Percentiles rank a stretch among this genome's conserved stretches.
Conservation (phyloP, 768 basidiomycete species). For the Trametes gibbosa region DNA sequence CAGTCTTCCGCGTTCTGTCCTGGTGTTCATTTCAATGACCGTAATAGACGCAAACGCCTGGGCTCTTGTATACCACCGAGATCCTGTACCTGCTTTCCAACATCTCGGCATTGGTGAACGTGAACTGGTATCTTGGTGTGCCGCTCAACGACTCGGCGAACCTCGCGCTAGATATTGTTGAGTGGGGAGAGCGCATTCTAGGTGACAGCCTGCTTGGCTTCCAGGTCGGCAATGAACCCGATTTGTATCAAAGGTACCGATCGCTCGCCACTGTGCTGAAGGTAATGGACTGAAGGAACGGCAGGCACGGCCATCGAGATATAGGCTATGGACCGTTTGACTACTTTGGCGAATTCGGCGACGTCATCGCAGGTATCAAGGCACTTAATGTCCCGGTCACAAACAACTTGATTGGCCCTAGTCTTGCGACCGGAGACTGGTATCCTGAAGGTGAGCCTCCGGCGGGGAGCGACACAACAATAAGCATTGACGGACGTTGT, state of each 20-base stretch:
- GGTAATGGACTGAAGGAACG: not conserved
- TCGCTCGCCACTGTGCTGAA: conserved; percentile 2
- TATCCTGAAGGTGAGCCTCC: conserved; percentile 23
- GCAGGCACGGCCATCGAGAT: conserved; percentile 39
- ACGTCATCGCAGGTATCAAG: conserved; percentile 25
- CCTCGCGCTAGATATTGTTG: conserved; percentile 35
- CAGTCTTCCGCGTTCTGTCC: conserved; percentile 27
- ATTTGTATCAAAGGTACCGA: conserved; percentile 47
- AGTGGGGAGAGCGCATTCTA: conserved; percentile 41
- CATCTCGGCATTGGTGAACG: conserved; percentile 40
- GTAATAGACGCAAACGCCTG: conserved; percentile 50
- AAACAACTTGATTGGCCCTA: conserved; percentile 33
- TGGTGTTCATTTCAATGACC: conserved; percentile 18
- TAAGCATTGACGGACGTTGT: not conserved
- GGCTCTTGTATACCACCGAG: conserved; percentile 46
- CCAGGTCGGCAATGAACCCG: conserved; percentile 60
- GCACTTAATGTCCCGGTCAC: conserved; percentile 22
- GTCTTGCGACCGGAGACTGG: conserved; percentile 32
- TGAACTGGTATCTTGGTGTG: conserved; percentile 48
- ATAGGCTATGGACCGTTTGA: conserved; percentile 27
- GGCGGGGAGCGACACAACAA: not conserved
- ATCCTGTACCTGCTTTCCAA: conserved; percentile 51
- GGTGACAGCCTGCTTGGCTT: conserved; percentile 44
- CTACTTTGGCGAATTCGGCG: conserved; percentile 33
- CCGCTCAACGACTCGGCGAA: conserved; percentile 30